Percentiles rank a stretch among this genome's conserved stretches.
These are phyloP conservation scores for Thermochaetoides thermophila DNA, from an alignment of 495 filamentous ascomycete genomes.

Conservation along the genomic window DNA sequence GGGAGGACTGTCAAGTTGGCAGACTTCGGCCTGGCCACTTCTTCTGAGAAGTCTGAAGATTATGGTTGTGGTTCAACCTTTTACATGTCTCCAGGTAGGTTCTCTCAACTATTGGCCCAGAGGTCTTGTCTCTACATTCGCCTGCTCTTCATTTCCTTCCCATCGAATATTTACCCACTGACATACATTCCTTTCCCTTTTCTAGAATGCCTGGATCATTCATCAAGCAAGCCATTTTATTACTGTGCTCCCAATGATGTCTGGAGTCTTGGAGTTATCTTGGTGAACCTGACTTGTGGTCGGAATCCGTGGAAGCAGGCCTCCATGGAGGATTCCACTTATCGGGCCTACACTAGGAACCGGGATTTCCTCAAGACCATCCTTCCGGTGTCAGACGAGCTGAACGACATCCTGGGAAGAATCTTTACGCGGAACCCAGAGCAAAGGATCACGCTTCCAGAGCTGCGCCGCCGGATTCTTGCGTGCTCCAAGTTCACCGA, in stretches of 20 bases:
- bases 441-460: conserved; percentile 70
- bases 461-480: conserved; percentile 63
- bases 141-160: conserved; percentile 2
- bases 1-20: conserved; percentile 88
- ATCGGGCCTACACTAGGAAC: conserved; percentile 78
- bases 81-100: conserved; percentile 97
- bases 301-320: conserved; percentile 98
- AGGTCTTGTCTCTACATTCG: background rate
- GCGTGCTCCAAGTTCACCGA: conserved; percentile 64
- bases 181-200: conserved; percentile 2
- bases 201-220: conserved; percentile 83
- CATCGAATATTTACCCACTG: background rate
- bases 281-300: conserved; percentile 95
- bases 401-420: conserved; percentile 74
- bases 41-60: conserved; percentile 70
- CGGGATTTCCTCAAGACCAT: conserved; percentile 84
- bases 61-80: conserved; percentile 98
- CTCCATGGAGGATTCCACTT: conserved; percentile 84
- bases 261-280: conserved; percentile 93
- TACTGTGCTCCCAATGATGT: conserved; percentile 90
- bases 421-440: conserved; percentile 84
- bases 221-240: conserved; percentile 70
- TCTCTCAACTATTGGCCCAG: background rate
- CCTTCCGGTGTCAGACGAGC: conserved; percentile 75
- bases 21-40: conserved; percentile 90